Base-by-base conservation (phyloP, 768 basidiomycete species). In the Mycena polygramma region DNA sequence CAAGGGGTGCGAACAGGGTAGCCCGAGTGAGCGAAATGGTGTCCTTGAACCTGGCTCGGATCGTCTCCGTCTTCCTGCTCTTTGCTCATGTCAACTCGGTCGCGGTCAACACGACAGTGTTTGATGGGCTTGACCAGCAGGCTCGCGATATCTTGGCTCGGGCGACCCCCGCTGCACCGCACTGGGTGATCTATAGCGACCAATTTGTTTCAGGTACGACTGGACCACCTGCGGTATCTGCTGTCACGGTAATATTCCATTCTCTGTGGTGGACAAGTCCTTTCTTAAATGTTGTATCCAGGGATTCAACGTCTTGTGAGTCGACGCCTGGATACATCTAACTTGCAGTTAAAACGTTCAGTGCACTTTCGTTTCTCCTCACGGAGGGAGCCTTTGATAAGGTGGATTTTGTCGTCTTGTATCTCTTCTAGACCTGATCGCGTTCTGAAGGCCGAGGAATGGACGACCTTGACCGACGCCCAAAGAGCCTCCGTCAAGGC, bases 321-420 rank as follows among this genome's bases (percentile, higher is more conserved):
- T 41, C 15, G 41, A 41, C 11, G 15, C 15, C 15, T 15, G 10
- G 15, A 41, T 15, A 2, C 41, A 11, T 4, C 2, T 15, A 7
- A 41, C 15, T 41, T 41, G 9, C 15, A 1, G 41, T 41, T 41
- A 7, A 41, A 41, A 10, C 9, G 15, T 41, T 10, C 41, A 41
- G 41, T 77, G 80, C 81, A 26, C 83, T 85, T 37, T 87, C 89
- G 8, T 91, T 90, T 82, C 82, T 90, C 58, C 82, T 90, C 11
- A 70, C 81, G 11, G 84, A 81, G 71, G 90, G 90, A 30, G 83
- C 90, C 24, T 88, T 80, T 74, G 90, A 91, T 74, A 88, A 90
- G 80, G 83, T 83, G 66, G 30, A 19, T 41, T 36, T 19, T 45
- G 15, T 43, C 39, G n/a, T 20, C 37, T 48, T 15, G 35, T 11